Percentiles rank a stretch among this genome's conserved stretches.
These are phyloP conservation scores for Phoma sp. DNA, from an alignment of 2,329 filamentous ascomycete species.

Conservation along the genomic window DNA sequence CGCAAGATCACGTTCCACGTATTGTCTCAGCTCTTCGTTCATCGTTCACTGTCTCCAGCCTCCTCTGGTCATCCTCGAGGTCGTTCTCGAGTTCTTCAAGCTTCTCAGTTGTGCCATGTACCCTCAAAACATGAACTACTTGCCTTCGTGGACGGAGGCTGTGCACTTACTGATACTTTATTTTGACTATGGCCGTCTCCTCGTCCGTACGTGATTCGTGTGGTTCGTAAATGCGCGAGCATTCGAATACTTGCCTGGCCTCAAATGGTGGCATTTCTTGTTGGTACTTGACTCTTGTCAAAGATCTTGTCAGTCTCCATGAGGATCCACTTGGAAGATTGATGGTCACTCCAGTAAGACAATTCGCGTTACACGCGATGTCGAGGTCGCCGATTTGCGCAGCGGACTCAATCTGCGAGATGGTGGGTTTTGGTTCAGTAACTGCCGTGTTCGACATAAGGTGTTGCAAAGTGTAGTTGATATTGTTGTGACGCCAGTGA, in stretches of 20 bases:
- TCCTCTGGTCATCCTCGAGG: neutral
- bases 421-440: too few species aligned
- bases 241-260: slow-evolving; percentile 14
- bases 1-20: neutral
- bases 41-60: neutral
- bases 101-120: neutral
- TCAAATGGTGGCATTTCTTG: slow-evolving; percentile 6
- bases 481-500: too few species aligned
- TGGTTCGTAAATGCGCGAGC: neutral
- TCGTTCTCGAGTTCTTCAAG: neutral
- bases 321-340: neutral
- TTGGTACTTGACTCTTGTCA: neutral
- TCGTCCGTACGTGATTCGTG: neutral
- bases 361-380: neutral
- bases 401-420: too few species aligned
- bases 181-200: neutral
- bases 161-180: neutral
- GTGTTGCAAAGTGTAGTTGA: too few species aligned
- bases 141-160: too few species aligned
- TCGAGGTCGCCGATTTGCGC: too few species aligned
- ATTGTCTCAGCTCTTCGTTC: neutral
- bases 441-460: too few species aligned
- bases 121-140: neutral
- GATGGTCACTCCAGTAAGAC: neutral
- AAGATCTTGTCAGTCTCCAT: neutral